Conservation (phyloP, 148 eudicot genomes). For the Cornus suecica region DNA sequence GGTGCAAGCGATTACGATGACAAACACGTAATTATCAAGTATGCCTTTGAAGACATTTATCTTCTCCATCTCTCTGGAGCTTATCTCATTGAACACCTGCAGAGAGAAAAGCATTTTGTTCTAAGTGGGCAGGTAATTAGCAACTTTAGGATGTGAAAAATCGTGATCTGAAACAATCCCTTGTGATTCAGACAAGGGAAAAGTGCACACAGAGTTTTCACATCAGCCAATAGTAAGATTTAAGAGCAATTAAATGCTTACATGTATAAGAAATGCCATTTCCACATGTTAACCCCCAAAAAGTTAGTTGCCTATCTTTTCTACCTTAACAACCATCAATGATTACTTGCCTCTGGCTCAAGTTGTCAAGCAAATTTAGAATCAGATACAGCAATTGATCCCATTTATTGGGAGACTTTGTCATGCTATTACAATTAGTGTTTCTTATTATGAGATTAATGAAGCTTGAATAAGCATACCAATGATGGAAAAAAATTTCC, state of each 20-base stretch:
- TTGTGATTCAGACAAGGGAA: background rate
- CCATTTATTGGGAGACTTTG: background rate
- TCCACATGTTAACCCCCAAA: background rate
- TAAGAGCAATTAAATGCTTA: background rate
- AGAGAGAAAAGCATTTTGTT: conserved; percentile 1
- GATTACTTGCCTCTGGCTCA: background rate
- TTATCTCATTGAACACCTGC: conserved; percentile 86
- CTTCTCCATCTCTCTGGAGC: conserved; percentile 90
- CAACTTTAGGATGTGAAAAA: background rate
- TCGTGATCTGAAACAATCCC: background rate
- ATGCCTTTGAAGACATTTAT: conserved; percentile 73
- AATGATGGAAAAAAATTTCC: background rate
- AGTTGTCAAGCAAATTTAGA: background rate
- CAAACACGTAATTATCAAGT: conserved; percentile 67
- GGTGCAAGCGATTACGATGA: conserved; percentile 51
- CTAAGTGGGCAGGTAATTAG: background rate
- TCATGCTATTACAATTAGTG: background rate
- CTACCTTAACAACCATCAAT: too few species aligned
- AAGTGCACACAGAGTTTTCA: background rate
- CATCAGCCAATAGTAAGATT: background rate
- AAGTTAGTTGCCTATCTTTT: too few species aligned
- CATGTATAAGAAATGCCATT: background rate
- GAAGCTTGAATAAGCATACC: too few species aligned
- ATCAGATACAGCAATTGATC: background rate
- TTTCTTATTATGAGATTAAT: too few species aligned